A percentile compares a stretch with the other conserved stretches of the same genome.
Conservation (phyloP, 768 basidiomycete genomes). For the Russula brevipes region DNA sequence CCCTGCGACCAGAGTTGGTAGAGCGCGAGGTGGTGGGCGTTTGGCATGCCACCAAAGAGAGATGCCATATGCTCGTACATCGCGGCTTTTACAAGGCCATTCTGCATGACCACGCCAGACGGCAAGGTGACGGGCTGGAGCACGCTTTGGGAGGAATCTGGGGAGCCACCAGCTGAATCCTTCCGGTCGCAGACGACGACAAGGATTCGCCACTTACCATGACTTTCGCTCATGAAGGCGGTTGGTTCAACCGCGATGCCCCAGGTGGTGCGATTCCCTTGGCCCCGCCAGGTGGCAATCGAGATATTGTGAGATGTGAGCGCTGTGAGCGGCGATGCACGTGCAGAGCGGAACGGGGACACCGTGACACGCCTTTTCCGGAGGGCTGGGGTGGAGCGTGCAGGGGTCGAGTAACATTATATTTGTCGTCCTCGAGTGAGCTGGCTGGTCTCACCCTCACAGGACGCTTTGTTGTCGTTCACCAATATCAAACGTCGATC, state of each 20-base stretch:
- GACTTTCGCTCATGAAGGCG: constrained; percentile 1
- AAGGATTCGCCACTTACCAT: constrained; percentile 2
- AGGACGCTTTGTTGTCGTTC: background rate
- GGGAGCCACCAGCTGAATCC: background rate
- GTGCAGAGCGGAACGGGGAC: background rate
- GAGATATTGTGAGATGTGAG: no score
- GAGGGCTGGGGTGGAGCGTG: background rate
- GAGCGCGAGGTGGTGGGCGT: constrained; percentile 52
- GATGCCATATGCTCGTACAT: constrained; percentile 80
- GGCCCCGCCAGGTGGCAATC: no score
- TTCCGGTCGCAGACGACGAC: background rate
- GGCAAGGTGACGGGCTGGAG: constrained; percentile 19
- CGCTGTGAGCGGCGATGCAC: background rate
- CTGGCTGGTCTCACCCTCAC: background rate
- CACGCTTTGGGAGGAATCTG: background rate
- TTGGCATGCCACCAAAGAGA: constrained; percentile 68
- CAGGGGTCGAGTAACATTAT: background rate
- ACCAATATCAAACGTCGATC: background rate
- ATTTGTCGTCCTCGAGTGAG: background rate
- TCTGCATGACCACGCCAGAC: constrained; percentile 18
- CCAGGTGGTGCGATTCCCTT: background rate
- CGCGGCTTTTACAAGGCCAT: constrained; percentile 54
- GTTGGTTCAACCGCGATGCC: background rate
- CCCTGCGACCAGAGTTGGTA: constrained; percentile 73
- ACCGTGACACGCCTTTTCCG: background rate